These are phyloP conservation scores for Simplicillium sp. DNA, from an alignment of 2,329 filamentous ascomycete genomes.

Conservation along the genomic window DNA sequence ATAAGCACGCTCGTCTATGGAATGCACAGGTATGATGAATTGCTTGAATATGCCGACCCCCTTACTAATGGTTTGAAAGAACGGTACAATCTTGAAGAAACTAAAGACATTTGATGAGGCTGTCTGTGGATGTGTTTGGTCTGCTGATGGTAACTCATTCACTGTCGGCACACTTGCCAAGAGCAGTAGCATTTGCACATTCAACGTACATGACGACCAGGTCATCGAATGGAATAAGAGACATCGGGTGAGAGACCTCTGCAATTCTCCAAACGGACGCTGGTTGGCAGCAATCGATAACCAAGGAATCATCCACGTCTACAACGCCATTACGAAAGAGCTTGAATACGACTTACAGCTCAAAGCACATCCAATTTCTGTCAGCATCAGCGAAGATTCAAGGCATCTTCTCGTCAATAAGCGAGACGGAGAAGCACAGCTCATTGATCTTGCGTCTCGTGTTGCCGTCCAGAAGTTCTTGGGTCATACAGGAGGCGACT, in stretches of 20 bases:
- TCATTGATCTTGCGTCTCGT: constrained; percentile 68
- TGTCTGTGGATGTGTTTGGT: constrained; percentile 86
- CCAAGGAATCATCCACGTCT: constrained; percentile 64
- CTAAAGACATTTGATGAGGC: constrained; percentile 70
- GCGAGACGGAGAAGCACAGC: constrained; percentile 63
- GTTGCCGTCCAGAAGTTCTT: constrained; percentile 65
- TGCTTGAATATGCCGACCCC: background rate
- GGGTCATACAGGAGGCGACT: constrained; percentile 67
- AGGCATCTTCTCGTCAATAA: constrained; percentile 74
- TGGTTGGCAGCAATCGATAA: constrained; percentile 73
- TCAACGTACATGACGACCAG: constrained; percentile 53
- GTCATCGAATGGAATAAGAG: constrained; percentile 58
- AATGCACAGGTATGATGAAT: constrained; percentile 49
- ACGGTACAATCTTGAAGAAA: constrained; percentile 51
- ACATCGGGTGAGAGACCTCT: constrained; percentile 74
- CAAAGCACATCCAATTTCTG: constrained; percentile 62
- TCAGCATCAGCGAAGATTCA: constrained; percentile 77
- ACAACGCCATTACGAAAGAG: constrained; percentile 66
- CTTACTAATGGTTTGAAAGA: constrained; percentile 31
- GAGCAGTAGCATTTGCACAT: constrained; percentile 57
- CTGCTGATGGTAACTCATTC: constrained; percentile 66
- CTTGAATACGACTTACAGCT: constrained; percentile 63
- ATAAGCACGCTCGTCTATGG: constrained; percentile 68
- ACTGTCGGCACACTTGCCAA: constrained; percentile 70
- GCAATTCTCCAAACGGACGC: constrained; percentile 70